Evolutionary conservation across 1,139 yeast species (phyloP).

Genomic region (Hansenula lynferdii): DNA sequence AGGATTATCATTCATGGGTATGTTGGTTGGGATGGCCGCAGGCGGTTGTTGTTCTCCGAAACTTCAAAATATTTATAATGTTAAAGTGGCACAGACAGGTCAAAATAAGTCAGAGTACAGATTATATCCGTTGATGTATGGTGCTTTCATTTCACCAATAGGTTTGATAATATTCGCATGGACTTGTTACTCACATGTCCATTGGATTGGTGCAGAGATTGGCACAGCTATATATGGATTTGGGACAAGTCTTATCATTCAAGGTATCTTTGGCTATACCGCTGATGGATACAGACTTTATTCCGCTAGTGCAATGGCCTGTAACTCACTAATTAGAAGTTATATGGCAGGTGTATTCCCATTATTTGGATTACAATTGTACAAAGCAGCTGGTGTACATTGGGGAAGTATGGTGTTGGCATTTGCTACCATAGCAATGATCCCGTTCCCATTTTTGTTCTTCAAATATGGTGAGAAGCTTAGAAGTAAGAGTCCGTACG

Average conservation of each 20-base stretch:
- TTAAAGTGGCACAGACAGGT: conserved; percentile 29
- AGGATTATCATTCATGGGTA: conserved; percentile 52
- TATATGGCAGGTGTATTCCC: conserved; percentile 75
- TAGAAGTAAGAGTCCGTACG: conserved; percentile 48
- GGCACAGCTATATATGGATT: conserved; percentile 61
- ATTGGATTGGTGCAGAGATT: conserved; percentile 71
- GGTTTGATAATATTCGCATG: conserved; percentile 78
- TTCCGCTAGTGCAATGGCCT: conserved; percentile 81
- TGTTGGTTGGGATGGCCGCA: conserved; percentile 42
- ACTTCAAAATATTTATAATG: conserved; percentile 30
- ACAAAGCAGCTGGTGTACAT: conserved; percentile 44
- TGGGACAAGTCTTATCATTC: conserved; percentile 51
- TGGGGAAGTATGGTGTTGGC: conserved; percentile 65
- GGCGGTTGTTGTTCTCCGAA: conserved; percentile 28
- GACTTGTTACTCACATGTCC: conserved; percentile 54
- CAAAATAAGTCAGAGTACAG: conserved; percentile 55
- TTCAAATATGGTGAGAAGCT: conserved; percentile 49
- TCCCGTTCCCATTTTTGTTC: conserved; percentile 65
- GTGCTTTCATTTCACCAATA: conserved; percentile 44
- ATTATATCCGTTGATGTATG: conserved; percentile 46
- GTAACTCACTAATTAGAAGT: conserved; percentile 68
- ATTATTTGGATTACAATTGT: conserved; percentile 59
- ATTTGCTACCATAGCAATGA: conserved; percentile 48
- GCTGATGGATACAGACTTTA: conserved; percentile 57
- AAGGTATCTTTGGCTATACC: conserved; percentile 54